Conservation (phyloP, 192 early-diverging fungal species). For the Umbelopsis ramanniana region DNA sequence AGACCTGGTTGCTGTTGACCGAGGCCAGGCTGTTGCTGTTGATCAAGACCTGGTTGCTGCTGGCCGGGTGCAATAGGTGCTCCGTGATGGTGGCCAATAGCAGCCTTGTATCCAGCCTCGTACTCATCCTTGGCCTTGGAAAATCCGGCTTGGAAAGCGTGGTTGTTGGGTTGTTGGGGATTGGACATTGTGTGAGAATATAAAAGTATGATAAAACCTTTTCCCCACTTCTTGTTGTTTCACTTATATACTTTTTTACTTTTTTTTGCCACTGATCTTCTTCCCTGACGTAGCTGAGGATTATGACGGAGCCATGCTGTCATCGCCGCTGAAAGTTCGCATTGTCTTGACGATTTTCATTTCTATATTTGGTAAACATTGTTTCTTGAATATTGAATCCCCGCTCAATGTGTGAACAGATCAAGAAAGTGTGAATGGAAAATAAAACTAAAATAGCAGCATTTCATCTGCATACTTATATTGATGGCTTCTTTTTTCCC, state of each 20-base stretch:
- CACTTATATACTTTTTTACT: background rate
- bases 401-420: no score
- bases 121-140: conserved; percentile 15
- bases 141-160: conserved; percentile 25
- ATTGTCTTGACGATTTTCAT: background rate
- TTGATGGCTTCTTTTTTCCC: no score
- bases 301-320: background rate
- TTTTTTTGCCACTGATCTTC: no score
- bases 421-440: no score
- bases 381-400: background rate
- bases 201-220: background rate
- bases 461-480: no score
- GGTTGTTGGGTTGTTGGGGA: conserved; percentile 12
- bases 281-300: background rate
- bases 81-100: conserved; percentile 9
- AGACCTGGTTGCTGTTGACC: background rate
- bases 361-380: background rate
- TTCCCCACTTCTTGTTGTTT: background rate
- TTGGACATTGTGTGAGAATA: conserved; percentile 1
- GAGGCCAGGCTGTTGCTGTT: background rate
- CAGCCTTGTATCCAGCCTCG: conserved; percentile 12
- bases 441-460: no score
- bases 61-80: background rate
- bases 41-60: background rate
- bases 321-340: background rate